Conservation (phyloP, 2,329 filamentous ascomycete genomes). For the Colletotrichum sp. region DNA sequence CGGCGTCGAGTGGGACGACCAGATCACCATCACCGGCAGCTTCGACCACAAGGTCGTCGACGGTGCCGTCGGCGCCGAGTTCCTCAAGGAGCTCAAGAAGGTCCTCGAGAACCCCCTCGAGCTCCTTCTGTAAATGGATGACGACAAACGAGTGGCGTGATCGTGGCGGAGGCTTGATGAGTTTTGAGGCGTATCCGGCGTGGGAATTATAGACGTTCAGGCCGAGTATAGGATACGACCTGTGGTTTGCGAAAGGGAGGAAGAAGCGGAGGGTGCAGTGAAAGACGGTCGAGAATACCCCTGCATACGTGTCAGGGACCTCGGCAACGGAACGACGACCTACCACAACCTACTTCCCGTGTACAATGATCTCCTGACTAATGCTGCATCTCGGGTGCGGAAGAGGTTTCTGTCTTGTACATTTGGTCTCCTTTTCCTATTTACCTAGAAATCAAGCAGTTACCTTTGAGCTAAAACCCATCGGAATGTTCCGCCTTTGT, state of each 20-base stretch:
- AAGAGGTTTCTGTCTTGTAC: conserved; percentile 32
- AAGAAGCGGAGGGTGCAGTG: conserved; percentile 13
- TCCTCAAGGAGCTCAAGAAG: conserved; percentile 97
- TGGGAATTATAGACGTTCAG: conserved; percentile 14
- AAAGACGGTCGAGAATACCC: conserved; percentile 10
- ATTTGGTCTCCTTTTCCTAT: conserved; percentile 29
- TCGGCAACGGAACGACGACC: conserved; percentile 20
- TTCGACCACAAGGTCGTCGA: conserved; percentile 99
- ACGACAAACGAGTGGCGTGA: not conserved
- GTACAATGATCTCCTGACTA: conserved; percentile 49
- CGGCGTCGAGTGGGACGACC: conserved; percentile 88
- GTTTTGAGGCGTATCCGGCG: conserved; percentile 14
- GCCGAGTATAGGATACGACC: conserved; percentile 11
- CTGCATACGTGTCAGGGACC: not conserved
- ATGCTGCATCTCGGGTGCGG: conserved; percentile 38
- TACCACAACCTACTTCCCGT: conserved; percentile 37
- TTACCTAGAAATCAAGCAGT: conserved; percentile 26
- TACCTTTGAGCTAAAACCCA: conserved; percentile 14
- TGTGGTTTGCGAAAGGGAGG: conserved; percentile 8
- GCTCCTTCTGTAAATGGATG: conserved; percentile 75
- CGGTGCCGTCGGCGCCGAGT: conserved; percentile 94
- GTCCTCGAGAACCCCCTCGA: conserved; percentile 96
- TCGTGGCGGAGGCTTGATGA: conserved; percentile 11
- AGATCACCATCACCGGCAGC: conserved; percentile 92
- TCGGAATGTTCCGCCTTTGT: not conserved